Percentiles rank a stretch among this genome's conserved stretches.
These are phyloP conservation scores for Russula sp. DNA, from an alignment of 768 basidiomycete genomes.

Conservation along the genomic window DNA sequence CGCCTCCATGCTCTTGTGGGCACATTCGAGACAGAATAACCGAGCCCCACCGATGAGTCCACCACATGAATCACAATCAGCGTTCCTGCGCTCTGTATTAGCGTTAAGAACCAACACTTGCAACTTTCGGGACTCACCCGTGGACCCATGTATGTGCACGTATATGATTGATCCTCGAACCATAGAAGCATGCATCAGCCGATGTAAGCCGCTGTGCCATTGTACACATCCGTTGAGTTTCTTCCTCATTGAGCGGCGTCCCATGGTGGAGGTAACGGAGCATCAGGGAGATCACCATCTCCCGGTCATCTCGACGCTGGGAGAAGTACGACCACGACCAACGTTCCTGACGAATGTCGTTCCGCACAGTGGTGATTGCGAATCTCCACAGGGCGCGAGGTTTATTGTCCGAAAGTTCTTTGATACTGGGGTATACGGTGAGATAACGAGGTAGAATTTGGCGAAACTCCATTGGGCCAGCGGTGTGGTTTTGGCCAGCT, in stretches of 20 bases:
- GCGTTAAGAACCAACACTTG: not conserved
- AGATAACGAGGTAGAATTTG: slow-evolving; percentile 25
- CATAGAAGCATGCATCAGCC: slow-evolving; percentile 28
- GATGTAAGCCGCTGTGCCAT: slow-evolving; percentile 24
- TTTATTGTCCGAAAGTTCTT: too few relatives aligned
- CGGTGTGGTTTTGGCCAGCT: too few relatives aligned
- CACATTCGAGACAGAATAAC: slow-evolving; percentile 32
- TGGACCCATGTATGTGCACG: slow-evolving; percentile 25
- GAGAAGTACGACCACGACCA: slow-evolving; percentile 32
- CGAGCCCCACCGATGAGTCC: slow-evolving; percentile 29
- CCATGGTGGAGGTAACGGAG: slow-evolving; percentile 26
- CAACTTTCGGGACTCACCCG: slow-evolving; percentile 15
- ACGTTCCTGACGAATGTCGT: slow-evolving; percentile 24
- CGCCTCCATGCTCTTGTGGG: slow-evolving; percentile 2
- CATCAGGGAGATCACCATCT: slow-evolving; percentile 27
- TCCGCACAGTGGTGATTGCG: slow-evolving; percentile 27
- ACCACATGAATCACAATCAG: slow-evolving; percentile 28
- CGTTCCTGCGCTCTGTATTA: slow-evolving; percentile 12
- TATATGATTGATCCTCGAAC: slow-evolving; percentile 20
- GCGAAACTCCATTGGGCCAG: slow-evolving; percentile 28
- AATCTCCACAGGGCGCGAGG: slow-evolving; percentile 31
- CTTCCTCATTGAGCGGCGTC: slow-evolving; percentile 19
- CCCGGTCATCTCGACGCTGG: slow-evolving; percentile 28
- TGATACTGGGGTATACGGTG: slow-evolving; percentile 27
- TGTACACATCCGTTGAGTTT: slow-evolving; percentile 20